Evolutionary conservation across 495 filamentous ascomycete species (phyloP), one percentile per base, ranked within the genome.

Genomic region (Penicillium soppii): DNA sequence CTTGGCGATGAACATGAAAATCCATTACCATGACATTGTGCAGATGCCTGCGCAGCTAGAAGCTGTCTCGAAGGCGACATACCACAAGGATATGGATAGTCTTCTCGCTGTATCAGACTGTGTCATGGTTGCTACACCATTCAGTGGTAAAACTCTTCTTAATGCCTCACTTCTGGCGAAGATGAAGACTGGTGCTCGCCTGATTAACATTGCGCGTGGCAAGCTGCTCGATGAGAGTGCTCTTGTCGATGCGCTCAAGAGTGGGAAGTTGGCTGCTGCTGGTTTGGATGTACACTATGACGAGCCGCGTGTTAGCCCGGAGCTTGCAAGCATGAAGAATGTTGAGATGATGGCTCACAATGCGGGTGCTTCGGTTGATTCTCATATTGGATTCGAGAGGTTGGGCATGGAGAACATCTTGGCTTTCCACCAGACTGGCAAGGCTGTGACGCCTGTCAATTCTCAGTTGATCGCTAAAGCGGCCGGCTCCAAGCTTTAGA

Each of bases 131-230:
- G 84, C 85, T 29, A 84, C 84, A 2, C 85, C 87, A 2, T 83
- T 83, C 29, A 76, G 72, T 7, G 86, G 85, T 0, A 59, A 68
- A 23, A 78, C 77, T 10, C 49, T 91, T 29, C 70, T 91, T 26
- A 75, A 74, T 12, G 49, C 66, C 4, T 68, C 73, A 7, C 60
- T 70, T n/a, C 61, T 91, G 17, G 44, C 58, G 8, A 69, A 67
- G 44, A 74, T 87, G 53, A 82, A 80, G 58, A 59, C 45, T 1
- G 87, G 86, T 1, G 67, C 77, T 3, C 69, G 86, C 4, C 75
- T 92, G 29, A 81, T 90, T 26, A 90, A 90, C 54, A 82, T 89
- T 37, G 86, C 87, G n/a, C 74, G 87, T 22, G 86, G 87, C 5
- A 79, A 73, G 30, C 70, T 90, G 3, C 78, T 90, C 2, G 85